Evolutionary conservation across 768 basidiomycete species (phyloP).

Genomic region (Tulasnella sp.): DNA sequence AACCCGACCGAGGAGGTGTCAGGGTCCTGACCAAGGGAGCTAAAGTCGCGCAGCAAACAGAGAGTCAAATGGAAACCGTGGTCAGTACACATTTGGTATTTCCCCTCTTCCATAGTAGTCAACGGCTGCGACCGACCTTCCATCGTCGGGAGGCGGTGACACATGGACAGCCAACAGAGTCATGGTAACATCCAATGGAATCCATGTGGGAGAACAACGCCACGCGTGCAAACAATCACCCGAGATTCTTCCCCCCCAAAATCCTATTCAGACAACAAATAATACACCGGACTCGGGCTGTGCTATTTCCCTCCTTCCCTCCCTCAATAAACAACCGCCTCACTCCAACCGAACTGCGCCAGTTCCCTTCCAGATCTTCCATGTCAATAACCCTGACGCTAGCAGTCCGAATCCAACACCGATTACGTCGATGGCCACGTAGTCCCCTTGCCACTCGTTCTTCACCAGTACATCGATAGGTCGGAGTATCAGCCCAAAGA

Average conservation of each 20-base stretch:
- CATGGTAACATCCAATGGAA: not conserved
- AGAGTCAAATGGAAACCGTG: not conserved
- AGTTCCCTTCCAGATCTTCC: conserved; percentile 21
- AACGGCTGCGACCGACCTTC: conserved; percentile 1
- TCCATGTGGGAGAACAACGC: not conserved
- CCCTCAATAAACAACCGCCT: not conserved
- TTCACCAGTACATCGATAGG: conserved; percentile 34
- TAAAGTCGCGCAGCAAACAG: not conserved
- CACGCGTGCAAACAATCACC: not conserved
- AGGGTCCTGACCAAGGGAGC: not conserved
- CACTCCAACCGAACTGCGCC: not conserved
- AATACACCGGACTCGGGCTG: conserved; percentile 4
- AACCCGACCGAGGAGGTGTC: not conserved
- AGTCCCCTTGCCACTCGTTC: conserved; percentile 30
- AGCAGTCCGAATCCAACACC: conserved; percentile 27
- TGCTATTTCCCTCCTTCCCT: not conserved
- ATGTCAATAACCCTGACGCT: conserved; percentile 20
- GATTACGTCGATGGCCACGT: conserved; percentile 28
- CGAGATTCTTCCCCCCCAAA: not conserved
- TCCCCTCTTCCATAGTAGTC: not conserved
- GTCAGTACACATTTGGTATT: not conserved
- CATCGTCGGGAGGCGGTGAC: not conserved
- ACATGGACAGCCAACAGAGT: not conserved
- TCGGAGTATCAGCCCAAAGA: conserved; percentile 31
- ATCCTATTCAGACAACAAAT: conserved; percentile 1